phyloP scores from a whole-genome alignment of 345 rosid genomes.

The Combretum micranthum region DNA sequence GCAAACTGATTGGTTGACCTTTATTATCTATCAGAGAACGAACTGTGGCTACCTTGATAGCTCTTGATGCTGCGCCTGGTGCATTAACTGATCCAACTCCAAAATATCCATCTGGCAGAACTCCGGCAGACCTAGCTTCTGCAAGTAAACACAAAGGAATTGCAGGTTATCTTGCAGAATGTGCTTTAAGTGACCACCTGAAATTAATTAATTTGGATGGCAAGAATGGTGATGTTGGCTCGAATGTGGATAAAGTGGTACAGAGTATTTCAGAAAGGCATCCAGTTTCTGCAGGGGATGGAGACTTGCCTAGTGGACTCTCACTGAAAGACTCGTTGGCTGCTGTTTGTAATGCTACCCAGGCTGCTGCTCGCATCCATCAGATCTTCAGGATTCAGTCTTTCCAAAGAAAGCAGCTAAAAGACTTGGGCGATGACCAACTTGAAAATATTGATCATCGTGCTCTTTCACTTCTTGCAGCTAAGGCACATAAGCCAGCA shows the following conservation, averaged over 20 bases:
- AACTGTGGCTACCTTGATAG: conserved; percentile 65
- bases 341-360: conserved; percentile 84
- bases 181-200: conserved; percentile 51
- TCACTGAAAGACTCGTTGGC: conserved; percentile 70
- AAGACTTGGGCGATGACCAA: conserved; percentile 49
- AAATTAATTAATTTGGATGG: conserved; percentile 47
- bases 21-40: conserved; percentile 50
- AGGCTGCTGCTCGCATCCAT: conserved; percentile 80
- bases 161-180: conserved; percentile 90
- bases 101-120: conserved; percentile 48
- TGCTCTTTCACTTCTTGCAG: conserved; percentile 60
- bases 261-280: conserved; percentile 26
- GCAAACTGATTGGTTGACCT: conserved; percentile 8
- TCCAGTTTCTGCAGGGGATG: conserved; percentile 26
- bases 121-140: conserved; percentile 86
- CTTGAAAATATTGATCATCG: conserved; percentile 53
- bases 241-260: conserved; percentile 23
- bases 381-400: conserved; percentile 89
- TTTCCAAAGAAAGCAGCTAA: conserved; percentile 73
- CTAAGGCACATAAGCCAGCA: conserved; percentile 46
- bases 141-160: conserved; percentile 87
- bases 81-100: conserved; percentile 74
- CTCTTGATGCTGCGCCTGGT: conserved; percentile 83
- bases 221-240: conserved; percentile 16
- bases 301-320: conserved; percentile 26